These are phyloP conservation scores for Novymonas esmeraldas DNA, from an alignment of 208 protist species.

Conservation along the genomic window DNA sequence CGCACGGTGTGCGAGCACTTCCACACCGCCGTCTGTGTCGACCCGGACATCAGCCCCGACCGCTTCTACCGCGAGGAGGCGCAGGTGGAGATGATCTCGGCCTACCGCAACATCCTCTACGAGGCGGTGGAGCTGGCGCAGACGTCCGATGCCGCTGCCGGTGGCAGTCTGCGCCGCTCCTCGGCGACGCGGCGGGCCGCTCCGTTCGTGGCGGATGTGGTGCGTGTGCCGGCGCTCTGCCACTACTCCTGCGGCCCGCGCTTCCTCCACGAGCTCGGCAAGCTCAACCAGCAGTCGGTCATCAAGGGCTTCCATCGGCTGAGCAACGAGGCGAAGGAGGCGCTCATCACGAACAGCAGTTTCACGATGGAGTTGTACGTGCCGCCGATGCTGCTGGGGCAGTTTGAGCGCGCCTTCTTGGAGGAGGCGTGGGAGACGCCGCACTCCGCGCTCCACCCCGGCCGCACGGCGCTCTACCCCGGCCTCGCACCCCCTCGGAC, in stretches of 20 bases:
- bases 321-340: slow-evolving; percentile 73
- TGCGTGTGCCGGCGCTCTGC: slow-evolving; percentile 77
- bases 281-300: slow-evolving; percentile 82
- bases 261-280: slow-evolving; percentile 73
- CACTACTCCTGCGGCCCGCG: slow-evolving; percentile 48
- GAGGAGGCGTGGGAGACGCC: slow-evolving; percentile 84
- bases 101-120: slow-evolving; percentile 87
- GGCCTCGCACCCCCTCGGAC: slow-evolving; percentile 71
- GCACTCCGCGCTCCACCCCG: slow-evolving; percentile 61
- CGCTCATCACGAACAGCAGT: slow-evolving; percentile 53
- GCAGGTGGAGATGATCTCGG: slow-evolving; percentile 89
- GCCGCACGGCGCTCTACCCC: slow-evolving; percentile 78
- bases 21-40: slow-evolving; percentile 50
- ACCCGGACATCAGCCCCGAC: slow-evolving; percentile 70
- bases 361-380: slow-evolving; percentile 85
- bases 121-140: slow-evolving; percentile 66
- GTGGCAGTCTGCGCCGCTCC: slow-evolving; percentile 6
- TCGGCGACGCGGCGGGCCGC: background rate
- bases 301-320: slow-evolving; percentile 90
- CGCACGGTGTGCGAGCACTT: slow-evolving; percentile 34
- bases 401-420: slow-evolving; percentile 73
- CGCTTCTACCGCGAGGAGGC: slow-evolving; percentile 83
- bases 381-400: slow-evolving; percentile 50
- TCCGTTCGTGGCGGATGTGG: slow-evolving; percentile 48
- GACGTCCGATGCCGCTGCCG: background rate